Conservation (phyloP, 352 stramenopile species). For the Phytophthora sp. region DNA sequence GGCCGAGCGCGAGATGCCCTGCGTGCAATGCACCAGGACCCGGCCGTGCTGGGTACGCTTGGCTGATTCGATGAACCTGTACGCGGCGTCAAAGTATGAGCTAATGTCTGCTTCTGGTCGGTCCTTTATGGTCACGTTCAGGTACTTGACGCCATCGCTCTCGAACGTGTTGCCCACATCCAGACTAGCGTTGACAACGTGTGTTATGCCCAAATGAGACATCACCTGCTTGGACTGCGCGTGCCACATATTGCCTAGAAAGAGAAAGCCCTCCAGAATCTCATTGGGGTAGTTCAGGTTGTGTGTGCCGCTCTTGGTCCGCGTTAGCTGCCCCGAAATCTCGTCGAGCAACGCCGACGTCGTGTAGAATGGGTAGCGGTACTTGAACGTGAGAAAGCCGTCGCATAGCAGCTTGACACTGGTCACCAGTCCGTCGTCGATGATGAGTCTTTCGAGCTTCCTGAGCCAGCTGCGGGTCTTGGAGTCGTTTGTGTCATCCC, state of each 20-base stretch:
- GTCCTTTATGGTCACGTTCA: constrained; percentile 86
- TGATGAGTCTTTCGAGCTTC: constrained; percentile 66
- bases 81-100: constrained; percentile 72
- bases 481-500: constrained; percentile 24
- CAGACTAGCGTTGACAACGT: constrained; percentile 85
- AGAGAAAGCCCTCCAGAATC: constrained; percentile 87
- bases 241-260: constrained; percentile 91
- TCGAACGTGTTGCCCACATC: constrained; percentile 82
- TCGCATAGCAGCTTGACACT: constrained; percentile 79
- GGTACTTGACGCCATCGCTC: constrained; percentile 70
- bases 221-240: constrained; percentile 79
- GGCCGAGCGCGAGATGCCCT: constrained; percentile 83
- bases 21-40: constrained; percentile 85
- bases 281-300: constrained; percentile 91
- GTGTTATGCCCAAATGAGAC: constrained; percentile 82
- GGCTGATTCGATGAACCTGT: constrained; percentile 79
- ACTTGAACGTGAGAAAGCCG: constrained; percentile 87
- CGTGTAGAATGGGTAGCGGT: constrained; percentile 88
- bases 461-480: constrained; percentile 52
- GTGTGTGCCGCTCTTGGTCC: constrained; percentile 84
- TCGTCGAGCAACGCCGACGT: constrained; percentile 70
- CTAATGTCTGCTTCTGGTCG: constrained; percentile 71
- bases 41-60: constrained; percentile 79
- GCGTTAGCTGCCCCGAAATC: constrained; percentile 62
- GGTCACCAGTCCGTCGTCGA: constrained; percentile 77